phyloP scores from a whole-genome alignment of 2,329 filamentous ascomycete genomes.

The Cladosporium phlei region DNA sequence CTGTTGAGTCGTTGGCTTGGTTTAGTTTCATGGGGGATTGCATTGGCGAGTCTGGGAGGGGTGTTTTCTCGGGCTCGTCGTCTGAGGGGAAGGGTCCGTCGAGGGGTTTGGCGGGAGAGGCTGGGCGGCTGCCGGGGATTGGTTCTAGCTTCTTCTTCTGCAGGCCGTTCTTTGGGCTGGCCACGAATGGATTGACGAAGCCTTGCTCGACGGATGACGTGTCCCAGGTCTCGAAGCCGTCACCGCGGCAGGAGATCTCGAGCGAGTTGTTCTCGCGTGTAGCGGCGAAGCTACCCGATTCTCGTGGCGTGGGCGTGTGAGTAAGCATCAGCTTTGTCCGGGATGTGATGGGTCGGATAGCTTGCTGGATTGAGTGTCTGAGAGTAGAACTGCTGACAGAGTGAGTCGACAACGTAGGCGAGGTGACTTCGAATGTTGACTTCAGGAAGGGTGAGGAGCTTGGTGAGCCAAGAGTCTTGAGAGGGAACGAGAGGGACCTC shows the following conservation, averaged over 20 bases:
- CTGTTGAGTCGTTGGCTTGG: not conserved
- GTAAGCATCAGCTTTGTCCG: slow-evolving; percentile 51
- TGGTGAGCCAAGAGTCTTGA: slow-evolving; percentile 23
- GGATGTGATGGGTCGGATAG: slow-evolving; percentile 53
- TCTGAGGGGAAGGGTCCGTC: slow-evolving; percentile 44
- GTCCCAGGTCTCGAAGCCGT: slow-evolving; percentile 72
- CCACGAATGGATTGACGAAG: slow-evolving; percentile 53
- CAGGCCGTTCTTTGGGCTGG: slow-evolving; percentile 23
- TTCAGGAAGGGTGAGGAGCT: slow-evolving; percentile 19
- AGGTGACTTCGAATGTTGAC: slow-evolving; percentile 18
- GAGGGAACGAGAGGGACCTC: slow-evolving; percentile 20
- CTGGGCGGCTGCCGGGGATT: slow-evolving; percentile 63
- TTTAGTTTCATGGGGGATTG: slow-evolving; percentile 8
- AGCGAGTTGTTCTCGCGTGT: slow-evolving; percentile 27
- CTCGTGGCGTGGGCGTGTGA: slow-evolving; percentile 48
- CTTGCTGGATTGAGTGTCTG: slow-evolving; percentile 23
- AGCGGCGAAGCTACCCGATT: slow-evolving; percentile 27
- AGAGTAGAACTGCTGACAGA: slow-evolving; percentile 20
- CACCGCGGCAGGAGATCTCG: slow-evolving; percentile 39
- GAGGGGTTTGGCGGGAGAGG: slow-evolving; percentile 58
- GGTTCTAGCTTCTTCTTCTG: slow-evolving; percentile 58
- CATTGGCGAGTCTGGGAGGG: slow-evolving; percentile 17
- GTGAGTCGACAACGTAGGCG: slow-evolving; percentile 20
- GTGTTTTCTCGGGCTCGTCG: slow-evolving; percentile 16
- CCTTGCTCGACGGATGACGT: slow-evolving; percentile 62